These are phyloP conservation scores for Ochetophila trinervis DNA, from an alignment of 306 rosid genomes.

Conservation along the genomic window DNA sequence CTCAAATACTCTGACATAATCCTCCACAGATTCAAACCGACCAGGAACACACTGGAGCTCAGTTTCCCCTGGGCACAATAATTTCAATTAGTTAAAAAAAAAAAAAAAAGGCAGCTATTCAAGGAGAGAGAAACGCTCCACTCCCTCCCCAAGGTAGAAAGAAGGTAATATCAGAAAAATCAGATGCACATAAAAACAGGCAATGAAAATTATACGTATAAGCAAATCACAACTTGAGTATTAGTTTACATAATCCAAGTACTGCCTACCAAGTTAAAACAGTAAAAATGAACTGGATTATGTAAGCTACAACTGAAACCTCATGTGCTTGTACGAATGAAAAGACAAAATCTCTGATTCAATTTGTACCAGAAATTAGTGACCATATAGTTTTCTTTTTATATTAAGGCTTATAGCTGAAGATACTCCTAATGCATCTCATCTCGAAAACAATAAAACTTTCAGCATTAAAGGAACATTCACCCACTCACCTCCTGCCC, in stretches of 20 bases:
- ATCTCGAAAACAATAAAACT: slow-evolving; percentile 13
- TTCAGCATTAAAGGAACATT: slow-evolving; percentile 20
- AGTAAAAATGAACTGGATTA: neutral
- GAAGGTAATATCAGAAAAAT: slow-evolving; percentile 5
- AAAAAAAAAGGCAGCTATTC: slow-evolving; percentile 17
- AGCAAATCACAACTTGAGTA: neutral
- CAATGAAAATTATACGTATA: slow-evolving; percentile 1
- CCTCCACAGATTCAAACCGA: slow-evolving; percentile 88
- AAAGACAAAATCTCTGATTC: neutral
- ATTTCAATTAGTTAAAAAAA: slow-evolving; percentile 29
- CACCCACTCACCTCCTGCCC: slow-evolving; percentile 26
- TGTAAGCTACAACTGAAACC: neutral
- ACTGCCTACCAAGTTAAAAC: slow-evolving; percentile 1
- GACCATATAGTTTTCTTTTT: neutral
- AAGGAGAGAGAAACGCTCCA: slow-evolving; percentile 10
- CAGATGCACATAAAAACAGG: neutral
- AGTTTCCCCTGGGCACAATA: slow-evolving; percentile 66
- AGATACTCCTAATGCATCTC: neutral
- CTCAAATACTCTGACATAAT: slow-evolving; percentile 85
- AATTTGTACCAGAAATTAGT: neutral
- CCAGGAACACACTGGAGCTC: slow-evolving; percentile 94
- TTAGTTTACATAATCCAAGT: neutral
- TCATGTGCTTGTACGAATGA: neutral
- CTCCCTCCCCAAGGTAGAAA: neutral
- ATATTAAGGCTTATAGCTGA: neutral